Evolutionary conservation across 176 grass and related monocot species (phyloP).

Genomic region (Ensete ventricosum): DNA sequence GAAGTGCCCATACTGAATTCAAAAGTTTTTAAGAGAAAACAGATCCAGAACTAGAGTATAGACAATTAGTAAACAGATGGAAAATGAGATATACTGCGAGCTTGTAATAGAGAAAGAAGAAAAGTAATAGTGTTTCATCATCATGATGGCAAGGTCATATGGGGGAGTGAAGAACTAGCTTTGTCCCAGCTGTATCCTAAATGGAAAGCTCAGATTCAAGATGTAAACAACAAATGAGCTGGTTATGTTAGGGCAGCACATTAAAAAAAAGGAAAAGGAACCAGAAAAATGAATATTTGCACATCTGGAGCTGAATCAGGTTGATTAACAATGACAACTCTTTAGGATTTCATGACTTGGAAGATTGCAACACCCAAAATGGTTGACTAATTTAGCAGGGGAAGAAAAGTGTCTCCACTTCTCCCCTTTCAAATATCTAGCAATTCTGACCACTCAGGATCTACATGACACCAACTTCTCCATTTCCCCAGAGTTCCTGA

Average conservation of each 20-base stretch:
- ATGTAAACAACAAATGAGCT: not conserved
- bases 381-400: no score
- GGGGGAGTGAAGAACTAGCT: not conserved
- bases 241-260: not conserved
- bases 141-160: no score
- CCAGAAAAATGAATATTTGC: no score
- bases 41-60: not conserved
- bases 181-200: not conserved
- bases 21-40: not conserved
- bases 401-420: not conserved
- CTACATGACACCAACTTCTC: not conserved
- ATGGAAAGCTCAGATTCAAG: not conserved
- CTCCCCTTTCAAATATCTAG: not conserved
- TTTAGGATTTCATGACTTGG: no score
- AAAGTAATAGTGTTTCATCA: not conserved
- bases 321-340: no score
- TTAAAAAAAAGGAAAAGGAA: no score
- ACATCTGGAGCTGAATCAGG: no score
- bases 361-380: no score
- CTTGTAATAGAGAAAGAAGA: not conserved
- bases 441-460: not conserved
- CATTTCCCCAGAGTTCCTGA: not conserved
- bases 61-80: not conserved
- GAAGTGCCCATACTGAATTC: not conserved
- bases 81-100: not conserved